Conservation (phyloP, 140 eudicot genomes). For the Flaveria floridana region DNA sequence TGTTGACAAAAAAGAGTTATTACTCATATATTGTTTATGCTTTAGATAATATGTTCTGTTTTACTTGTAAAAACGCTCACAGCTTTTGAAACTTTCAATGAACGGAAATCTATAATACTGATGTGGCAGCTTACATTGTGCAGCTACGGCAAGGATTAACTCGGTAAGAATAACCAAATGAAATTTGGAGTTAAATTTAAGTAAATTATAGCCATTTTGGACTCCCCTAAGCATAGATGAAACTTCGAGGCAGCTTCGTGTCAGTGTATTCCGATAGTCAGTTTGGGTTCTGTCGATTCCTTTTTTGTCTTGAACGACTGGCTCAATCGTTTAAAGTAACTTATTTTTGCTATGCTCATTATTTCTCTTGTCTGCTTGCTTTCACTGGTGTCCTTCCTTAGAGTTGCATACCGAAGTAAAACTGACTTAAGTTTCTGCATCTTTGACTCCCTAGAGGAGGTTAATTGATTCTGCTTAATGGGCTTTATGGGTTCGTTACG, state of each 20-base stretch:
- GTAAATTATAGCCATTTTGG: constrained; percentile 28
- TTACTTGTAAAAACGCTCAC: not conserved
- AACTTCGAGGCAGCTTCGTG: constrained; percentile 34
- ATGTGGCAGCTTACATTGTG: constrained; percentile 8
- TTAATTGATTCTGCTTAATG: constrained; percentile 12
- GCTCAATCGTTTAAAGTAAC: constrained; percentile 43
- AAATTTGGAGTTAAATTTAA: not conserved
- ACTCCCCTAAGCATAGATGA: constrained; percentile 35
- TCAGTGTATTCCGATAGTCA: constrained; percentile 37
- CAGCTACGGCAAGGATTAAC: not conserved
- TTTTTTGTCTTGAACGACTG: constrained; percentile 38
- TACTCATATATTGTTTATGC: not conserved
- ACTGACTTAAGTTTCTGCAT: constrained; percentile 59
- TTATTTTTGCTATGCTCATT: constrained; percentile 28
- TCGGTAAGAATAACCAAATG: constrained; percentile 3
- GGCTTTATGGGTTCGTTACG: constrained; percentile 30
- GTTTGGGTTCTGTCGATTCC: constrained; percentile 29
- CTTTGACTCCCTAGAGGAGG: constrained; percentile 39
- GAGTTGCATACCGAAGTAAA: constrained; percentile 51
- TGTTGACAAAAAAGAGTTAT: not conserved
- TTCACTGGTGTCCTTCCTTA: constrained; percentile 46
- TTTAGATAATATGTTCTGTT: not conserved
- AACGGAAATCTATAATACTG: not conserved
- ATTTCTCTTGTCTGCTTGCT: constrained; percentile 26
- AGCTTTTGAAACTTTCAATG: not conserved